Conservation (phyloP, 345 rosid genomes). For the Eucalyptus lansdowneana region DNA sequence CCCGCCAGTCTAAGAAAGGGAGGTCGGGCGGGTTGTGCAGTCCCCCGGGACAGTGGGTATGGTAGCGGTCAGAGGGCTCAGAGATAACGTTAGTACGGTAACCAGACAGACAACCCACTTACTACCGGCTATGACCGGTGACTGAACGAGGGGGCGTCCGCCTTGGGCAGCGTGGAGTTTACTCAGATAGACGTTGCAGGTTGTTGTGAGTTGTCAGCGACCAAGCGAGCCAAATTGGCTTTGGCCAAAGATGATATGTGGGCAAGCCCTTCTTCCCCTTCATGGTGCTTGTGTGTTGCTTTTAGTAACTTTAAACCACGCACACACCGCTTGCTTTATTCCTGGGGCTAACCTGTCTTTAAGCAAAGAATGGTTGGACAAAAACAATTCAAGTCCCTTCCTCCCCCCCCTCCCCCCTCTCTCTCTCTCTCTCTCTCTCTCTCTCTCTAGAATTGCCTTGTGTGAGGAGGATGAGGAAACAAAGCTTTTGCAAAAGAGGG, state of each 20-base stretch:
- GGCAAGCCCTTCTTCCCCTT: neutral
- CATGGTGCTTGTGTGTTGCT: neutral
- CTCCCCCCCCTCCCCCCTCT: too few species aligned
- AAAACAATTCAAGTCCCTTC: neutral
- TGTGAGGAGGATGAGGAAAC: neutral
- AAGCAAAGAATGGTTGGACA: slow-evolving; percentile 65
- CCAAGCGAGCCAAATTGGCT: neutral
- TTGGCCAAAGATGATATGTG: neutral
- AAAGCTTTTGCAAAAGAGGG: slow-evolving; percentile 26
- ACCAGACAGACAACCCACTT: slow-evolving; percentile 12
- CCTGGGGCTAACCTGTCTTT: slow-evolving; percentile 55
- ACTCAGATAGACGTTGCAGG: neutral
- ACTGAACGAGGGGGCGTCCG: slow-evolving; percentile 2
- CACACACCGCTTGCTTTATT: slow-evolving; percentile 37
- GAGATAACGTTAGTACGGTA: slow-evolving; percentile 6
- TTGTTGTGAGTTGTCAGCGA: neutral
- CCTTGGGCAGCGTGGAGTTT: neutral
- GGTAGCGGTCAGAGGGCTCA: neutral
- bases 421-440: neutral
- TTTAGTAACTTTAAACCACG: slow-evolving; percentile 1
- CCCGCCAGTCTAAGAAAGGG: neutral
- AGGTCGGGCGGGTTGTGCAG: neutral
- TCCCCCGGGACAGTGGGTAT: neutral
- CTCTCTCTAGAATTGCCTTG: neutral
- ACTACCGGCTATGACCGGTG: slow-evolving; percentile 9